Evolutionary conservation across 2,329 filamentous ascomycete genomes (phyloP), one percentile per base, ranked within the genome.

Genomic region (Trichoderma sp.): DNA sequence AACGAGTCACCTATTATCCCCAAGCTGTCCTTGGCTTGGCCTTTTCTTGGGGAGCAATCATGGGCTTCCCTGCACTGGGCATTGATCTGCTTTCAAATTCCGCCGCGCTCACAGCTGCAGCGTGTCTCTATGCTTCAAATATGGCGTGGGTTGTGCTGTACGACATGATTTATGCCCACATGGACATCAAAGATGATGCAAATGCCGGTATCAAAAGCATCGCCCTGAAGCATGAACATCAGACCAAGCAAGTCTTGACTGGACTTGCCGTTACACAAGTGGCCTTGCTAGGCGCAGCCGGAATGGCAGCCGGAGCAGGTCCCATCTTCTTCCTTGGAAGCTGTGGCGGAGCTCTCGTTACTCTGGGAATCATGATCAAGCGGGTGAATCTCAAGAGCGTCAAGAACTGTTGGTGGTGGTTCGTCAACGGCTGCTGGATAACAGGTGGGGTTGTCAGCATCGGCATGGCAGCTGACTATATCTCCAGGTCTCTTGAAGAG

Each of bases 101-200:
- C 26, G 79, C 86, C 1, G 91, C 91, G 2, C 77, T 92, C 69
- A 82, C 85, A 4, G 89, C 91, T 1, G 91, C 91, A 1, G 87
- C 84, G 3, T 87, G 87, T 68, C 81, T 97, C 59, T 96, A 96
- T 77, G 81, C 86, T 13, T 93, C 91, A 54, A 96, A 94, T 74
- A 84, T 96, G 28, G 89, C 92, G 3, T 97, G 94, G 94, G 96
- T 93, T 0, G 86, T 96, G 30, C 81, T 96, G 49, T 97, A 96
- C 78, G 93, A 97, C 78, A 96, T 96, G 88, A 93, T 97, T 37
- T 97, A 97, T 78, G 93, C 93, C 16, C 93, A 96, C 77, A 95
- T 96, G 89, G 93, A 97, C 75, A 91, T 95, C 78, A 90, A 90
- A 75, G 93, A 97, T 74, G 93, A 97, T 76, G 89, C 85, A 70